These are phyloP conservation scores for Lasiosphaeriaceae sp. DNA, from an alignment of 495 filamentous ascomycete genomes.

Conservation along the genomic window DNA sequence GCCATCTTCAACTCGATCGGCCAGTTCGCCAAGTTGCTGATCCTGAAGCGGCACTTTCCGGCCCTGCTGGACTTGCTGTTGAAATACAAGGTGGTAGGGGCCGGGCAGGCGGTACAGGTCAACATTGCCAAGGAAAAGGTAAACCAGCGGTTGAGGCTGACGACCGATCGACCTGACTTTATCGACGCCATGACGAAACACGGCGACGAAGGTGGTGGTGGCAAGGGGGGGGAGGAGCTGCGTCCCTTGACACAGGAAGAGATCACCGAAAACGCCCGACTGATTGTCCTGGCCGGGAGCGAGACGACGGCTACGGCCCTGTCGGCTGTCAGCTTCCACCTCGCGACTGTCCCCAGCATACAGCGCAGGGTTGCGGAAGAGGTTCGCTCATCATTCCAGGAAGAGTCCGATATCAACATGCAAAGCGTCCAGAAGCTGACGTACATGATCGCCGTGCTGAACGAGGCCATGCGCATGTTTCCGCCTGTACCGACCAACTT, in stretches of 20 bases:
- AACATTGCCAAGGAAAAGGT: constrained; percentile 22
- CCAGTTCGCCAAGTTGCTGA: constrained; percentile 1
- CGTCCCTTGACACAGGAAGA: constrained; percentile 11
- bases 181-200: constrained; percentile 34
- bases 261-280: constrained; percentile 19
- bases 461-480: constrained; percentile 27
- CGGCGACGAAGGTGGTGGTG: not conserved
- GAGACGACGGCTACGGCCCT: constrained; percentile 57
- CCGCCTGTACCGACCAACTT: constrained; percentile 45
- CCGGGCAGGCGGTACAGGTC: constrained; percentile 12
- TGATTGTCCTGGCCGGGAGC: constrained; percentile 35
- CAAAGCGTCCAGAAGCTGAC: constrained; percentile 36
- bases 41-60: constrained; percentile 1
- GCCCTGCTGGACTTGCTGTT: not conserved
- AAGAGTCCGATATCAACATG: constrained; percentile 46
- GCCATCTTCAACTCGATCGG: constrained; percentile 20
- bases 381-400: constrained; percentile 44
- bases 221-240: not conserved
- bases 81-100: not conserved
- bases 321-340: constrained; percentile 41
- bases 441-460: constrained; percentile 49
- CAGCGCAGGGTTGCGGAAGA: constrained; percentile 42
- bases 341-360: constrained; percentile 39
- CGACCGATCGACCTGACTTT: constrained; percentile 33
- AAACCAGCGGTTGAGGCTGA: constrained; percentile 22